phyloP scores from a whole-genome alignment of 164 flowering plant genomes.

The Paratinospora sagittata region DNA sequence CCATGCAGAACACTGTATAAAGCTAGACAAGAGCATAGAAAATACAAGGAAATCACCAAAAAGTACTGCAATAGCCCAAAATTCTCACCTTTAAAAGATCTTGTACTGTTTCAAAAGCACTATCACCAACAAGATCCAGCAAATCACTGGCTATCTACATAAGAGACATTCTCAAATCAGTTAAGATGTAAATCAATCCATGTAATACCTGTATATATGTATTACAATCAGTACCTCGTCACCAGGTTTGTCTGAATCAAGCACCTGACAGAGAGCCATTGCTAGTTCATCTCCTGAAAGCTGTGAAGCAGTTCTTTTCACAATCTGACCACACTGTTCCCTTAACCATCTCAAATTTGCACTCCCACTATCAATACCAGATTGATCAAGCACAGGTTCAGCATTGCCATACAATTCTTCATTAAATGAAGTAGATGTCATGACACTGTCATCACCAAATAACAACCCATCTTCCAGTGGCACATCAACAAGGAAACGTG shows the following conservation, averaged over 20 bases:
- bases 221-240: constrained; percentile 67
- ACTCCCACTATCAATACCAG: constrained; percentile 27
- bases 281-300: constrained; percentile 93
- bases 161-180: constrained; percentile 1
- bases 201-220: background rate
- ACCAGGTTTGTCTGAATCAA: constrained; percentile 85
- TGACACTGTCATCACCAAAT: constrained; percentile 31
- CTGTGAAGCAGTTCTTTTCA: constrained; percentile 56
- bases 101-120: constrained; percentile 86
- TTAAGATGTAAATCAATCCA: background rate
- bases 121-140: constrained; percentile 90
- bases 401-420: constrained; percentile 25
- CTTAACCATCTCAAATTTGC: constrained; percentile 78
- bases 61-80: background rate
- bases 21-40: background rate
- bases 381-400: constrained; percentile 16
- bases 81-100: constrained; percentile 68
- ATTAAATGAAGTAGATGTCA: constrained; percentile 24
- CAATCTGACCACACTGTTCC: constrained; percentile 70
- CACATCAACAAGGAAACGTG: constrained; percentile 68
- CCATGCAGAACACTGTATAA: too few relatives aligned
- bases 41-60: background rate
- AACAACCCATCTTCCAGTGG: constrained; percentile 46
- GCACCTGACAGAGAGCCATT: constrained; percentile 88
- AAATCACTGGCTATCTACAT: constrained; percentile 88